Percentiles rank a stretch among this genome's conserved stretches.
Conservation (phyloP, 2,329 filamentous ascomycete genomes). For the Ophiostoma perfectum region DNA sequence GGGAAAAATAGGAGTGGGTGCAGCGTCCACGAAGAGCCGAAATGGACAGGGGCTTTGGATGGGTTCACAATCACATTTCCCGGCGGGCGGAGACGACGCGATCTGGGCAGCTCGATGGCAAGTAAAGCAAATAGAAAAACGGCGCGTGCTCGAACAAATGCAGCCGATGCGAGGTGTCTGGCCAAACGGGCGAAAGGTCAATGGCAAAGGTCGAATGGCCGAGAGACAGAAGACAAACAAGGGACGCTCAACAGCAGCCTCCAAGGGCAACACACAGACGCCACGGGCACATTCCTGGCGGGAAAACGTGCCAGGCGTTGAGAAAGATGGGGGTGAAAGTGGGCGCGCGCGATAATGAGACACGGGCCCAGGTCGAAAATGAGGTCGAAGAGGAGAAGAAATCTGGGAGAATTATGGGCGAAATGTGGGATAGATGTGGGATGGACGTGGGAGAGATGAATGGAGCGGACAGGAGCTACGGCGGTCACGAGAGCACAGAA, state of each 20-base stretch:
- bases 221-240: background rate
- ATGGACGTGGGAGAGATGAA: background rate
- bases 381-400: background rate
- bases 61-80: slow-evolving; percentile 16
- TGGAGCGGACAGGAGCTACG: too few relatives aligned
- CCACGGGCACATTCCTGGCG: slow-evolving; percentile 17
- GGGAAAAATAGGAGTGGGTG: slow-evolving; percentile 11
- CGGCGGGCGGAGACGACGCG: slow-evolving; percentile 2
- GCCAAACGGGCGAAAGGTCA: background rate
- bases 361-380: slow-evolving; percentile 1
- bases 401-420: background rate
- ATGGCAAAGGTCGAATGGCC: background rate
- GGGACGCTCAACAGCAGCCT: slow-evolving; percentile 6
- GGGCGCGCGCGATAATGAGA: background rate
- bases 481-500: background rate
- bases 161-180: too few relatives aligned
- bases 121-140: background rate
- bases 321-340: slow-evolving; percentile 12
- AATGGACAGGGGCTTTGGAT: background rate
- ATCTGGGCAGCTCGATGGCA: background rate
- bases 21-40: slow-evolving; percentile 10
- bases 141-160: too few relatives aligned
- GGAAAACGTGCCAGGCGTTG: slow-evolving; percentile 15
- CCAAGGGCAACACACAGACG: slow-evolving; percentile 20
- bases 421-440: too few relatives aligned